Conservation (phyloP, 306 rosid genomes). For the Ammopiptanthus mongolicus region DNA sequence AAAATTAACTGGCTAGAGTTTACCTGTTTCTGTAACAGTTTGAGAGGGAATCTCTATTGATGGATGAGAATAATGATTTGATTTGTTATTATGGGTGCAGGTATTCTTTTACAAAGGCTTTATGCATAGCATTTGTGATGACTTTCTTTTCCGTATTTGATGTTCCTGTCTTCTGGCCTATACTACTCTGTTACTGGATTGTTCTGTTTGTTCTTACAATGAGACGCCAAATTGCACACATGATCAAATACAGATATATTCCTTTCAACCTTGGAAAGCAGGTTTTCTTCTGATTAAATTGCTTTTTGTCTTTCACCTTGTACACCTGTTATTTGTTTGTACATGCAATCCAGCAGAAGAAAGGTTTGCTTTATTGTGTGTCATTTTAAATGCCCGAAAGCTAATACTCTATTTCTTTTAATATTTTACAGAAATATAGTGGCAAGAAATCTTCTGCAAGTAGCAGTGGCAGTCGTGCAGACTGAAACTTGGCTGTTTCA, state of each 20-base stretch:
- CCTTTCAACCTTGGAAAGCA: conserved; percentile 86
- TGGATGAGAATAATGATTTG: not conserved
- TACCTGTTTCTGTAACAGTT: not conserved
- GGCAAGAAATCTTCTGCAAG: conserved; percentile 43
- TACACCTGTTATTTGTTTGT: not conserved
- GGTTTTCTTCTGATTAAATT: conserved; percentile 35
- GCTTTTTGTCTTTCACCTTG: not conserved
- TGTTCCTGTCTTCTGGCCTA: conserved; percentile 95
- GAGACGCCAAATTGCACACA: conserved; percentile 91
- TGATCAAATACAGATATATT: conserved; percentile 81
- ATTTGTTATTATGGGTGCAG: conserved; percentile 36
- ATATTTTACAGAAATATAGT: conserved; percentile 36
- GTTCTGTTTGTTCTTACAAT: conserved; percentile 85
- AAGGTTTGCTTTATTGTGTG: not conserved
- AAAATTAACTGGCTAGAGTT: not conserved
- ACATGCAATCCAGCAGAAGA: not conserved
- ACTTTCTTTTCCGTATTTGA: conserved; percentile 83
- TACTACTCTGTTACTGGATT: conserved; percentile 78
- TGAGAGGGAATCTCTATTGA: not conserved
- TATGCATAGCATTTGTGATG: conserved; percentile 71
- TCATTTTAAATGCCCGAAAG: not conserved
- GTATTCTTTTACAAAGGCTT: conserved; percentile 90
- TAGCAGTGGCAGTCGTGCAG: conserved; percentile 40
- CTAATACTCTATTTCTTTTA: not conserved
- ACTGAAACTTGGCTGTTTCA: conserved; percentile 34